Evolutionary conservation across 805 yeast genomes (phyloP), one percentile per base, ranked within the genome.

Genomic region (Yarrowia osloensis): DNA sequence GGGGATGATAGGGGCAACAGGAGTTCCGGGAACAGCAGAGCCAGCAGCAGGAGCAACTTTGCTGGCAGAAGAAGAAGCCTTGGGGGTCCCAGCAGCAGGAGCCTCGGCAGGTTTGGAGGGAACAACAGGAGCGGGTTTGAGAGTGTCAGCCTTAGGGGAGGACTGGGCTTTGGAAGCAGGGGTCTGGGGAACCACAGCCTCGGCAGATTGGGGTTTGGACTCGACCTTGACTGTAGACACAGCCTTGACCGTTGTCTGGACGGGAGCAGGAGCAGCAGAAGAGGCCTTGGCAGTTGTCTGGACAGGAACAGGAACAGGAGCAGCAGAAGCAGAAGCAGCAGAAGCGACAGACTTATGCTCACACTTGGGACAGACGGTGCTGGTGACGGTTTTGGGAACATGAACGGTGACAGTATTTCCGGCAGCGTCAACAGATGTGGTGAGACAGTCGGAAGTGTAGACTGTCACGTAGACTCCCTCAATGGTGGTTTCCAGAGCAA

Each of bases 391-490:
- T 39, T 49, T 19, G 28, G 39, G 39, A 19, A 49, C 55, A 19
- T 29, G 8, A 6, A 21, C 19, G 11, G 55, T 49, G 5, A 49
- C 55, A 19, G 39, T 31, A 26, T 49, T 49, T 19, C 55, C 55
- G 9, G 39, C 2, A 9, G 4, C 55, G 24, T 49, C 26, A 15
- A 49, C 55, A 13, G 39, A 29, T 3, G 55, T 49, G 26, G 55
- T 49, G 26, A 21, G n/a, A 31, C 55, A 49, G 37, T 49, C 55
- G 22, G 55, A 49, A 31, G 55, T 49, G 55, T 49, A 49, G 55
- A 49, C 55, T 5, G 55, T 49, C 11, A 49, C 55, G 39, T 49
- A 49, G 26, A 7, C n/a, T 3, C 55, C 55, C n/a, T 49, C 55
- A 13, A 49, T 31, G 28, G 55, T 49, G 55, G 55, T 49, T n/a